Evolutionary conservation across 176 grass and related monocot genomes (phyloP).

Genomic region (Eragrostis nindensis): DNA sequence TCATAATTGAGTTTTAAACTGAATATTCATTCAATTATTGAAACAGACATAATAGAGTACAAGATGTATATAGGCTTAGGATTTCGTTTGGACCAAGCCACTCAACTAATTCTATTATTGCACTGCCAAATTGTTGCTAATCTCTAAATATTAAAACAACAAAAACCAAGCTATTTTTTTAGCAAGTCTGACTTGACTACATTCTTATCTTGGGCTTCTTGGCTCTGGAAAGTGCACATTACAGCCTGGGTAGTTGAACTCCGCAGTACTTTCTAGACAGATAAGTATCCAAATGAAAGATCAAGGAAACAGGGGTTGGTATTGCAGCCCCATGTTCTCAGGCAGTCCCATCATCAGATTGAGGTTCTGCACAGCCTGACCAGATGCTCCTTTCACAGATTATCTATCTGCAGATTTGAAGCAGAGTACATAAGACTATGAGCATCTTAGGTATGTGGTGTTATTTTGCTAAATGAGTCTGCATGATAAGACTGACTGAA

Average conservation of each 20-base stretch:
- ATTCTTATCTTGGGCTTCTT: constrained; percentile 18
- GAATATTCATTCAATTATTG: constrained; percentile 20
- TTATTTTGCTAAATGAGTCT: constrained; percentile 11
- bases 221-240: constrained; percentile 28
- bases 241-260: background rate
- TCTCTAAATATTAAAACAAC: constrained; percentile 29
- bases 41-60: constrained; percentile 10
- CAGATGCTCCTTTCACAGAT: constrained; percentile 97
- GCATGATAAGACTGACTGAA: constrained; percentile 11
- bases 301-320: constrained; percentile 89
- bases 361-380: constrained; percentile 95
- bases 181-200: constrained; percentile 25
- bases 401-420: constrained; percentile 89
- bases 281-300: constrained; percentile 26
- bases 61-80: background rate
- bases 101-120: constrained; percentile 30
- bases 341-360: constrained; percentile 98
- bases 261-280: constrained; percentile 23
- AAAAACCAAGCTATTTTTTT: constrained; percentile 31
- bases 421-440: constrained; percentile 18
- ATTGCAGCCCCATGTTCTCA: constrained; percentile 72
- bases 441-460: background rate
- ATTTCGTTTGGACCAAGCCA: constrained; percentile 18
- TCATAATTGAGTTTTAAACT: constrained; percentile 25
- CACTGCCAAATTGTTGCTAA: constrained; percentile 7